These are phyloP conservation scores for Akanthomyces muscarius DNA, from an alignment of 2,329 filamentous ascomycete genomes.

Conservation along the genomic window DNA sequence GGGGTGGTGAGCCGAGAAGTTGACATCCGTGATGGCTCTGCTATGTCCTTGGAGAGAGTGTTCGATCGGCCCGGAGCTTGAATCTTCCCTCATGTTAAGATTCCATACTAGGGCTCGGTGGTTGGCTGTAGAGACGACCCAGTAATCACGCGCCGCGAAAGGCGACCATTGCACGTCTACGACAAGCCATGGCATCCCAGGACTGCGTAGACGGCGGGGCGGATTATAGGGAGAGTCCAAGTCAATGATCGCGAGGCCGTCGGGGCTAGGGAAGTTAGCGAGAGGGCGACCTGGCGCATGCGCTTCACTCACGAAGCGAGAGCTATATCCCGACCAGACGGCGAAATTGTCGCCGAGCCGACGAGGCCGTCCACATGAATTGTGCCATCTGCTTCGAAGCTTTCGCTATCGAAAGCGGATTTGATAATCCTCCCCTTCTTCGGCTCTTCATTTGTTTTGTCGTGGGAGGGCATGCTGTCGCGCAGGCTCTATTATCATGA, in stretches of 20 bases:
- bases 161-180: conserved; percentile 97
- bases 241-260: conserved; percentile 87
- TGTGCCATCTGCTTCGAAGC: conserved; percentile 78
- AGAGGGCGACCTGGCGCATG: conserved; percentile 33
- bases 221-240: conserved; percentile 84
- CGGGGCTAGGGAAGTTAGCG: conserved; percentile 35
- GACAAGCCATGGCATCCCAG: conserved; percentile 89
- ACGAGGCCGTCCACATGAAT: conserved; percentile 80
- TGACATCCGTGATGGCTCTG: conserved; percentile 91
- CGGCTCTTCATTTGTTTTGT: conserved; percentile 40
- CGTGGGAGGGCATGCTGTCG: conserved; percentile 46
- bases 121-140: conserved; percentile 92
- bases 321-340: conserved; percentile 84
- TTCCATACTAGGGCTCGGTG: conserved; percentile 96
- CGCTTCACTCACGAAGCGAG: conserved; percentile 65
- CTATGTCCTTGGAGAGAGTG: conserved; percentile 80
- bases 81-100: conserved; percentile 72
- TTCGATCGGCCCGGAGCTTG: conserved; percentile 67
- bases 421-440: conserved; percentile 58
- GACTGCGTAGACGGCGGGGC: conserved; percentile 74
- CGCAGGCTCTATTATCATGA: conserved; percentile 3
- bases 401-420: conserved; percentile 77
- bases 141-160: conserved; percentile 82
- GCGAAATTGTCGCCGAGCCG: conserved; percentile 89
- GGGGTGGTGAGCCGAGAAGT: conserved; percentile 89